phyloP scores from a whole-genome alignment of 768 basidiomycete species.

The Clitopilus hobsonii region DNA sequence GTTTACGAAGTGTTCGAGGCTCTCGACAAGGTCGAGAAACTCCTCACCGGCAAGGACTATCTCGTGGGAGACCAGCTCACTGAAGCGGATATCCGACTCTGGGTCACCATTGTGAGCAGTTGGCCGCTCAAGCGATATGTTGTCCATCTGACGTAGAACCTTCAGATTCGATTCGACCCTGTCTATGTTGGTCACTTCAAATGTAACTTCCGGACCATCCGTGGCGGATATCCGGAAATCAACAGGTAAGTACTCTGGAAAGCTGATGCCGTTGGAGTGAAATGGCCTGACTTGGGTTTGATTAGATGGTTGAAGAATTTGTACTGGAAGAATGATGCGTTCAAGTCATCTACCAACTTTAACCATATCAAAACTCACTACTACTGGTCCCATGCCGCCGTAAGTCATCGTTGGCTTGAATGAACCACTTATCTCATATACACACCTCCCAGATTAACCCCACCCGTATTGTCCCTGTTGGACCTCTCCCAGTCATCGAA shows the following conservation, averaged over 20 bases:
- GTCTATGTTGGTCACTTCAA: slow-evolving; percentile 94
- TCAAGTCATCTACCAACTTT: slow-evolving; percentile 85
- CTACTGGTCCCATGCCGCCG: slow-evolving; percentile 56
- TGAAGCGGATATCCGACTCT: slow-evolving; percentile 83
- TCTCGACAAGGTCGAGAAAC: slow-evolving; percentile 77
- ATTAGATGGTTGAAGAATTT: slow-evolving; percentile 76
- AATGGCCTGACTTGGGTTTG: background rate
- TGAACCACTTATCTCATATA: background rate
- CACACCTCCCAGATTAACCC: slow-evolving; percentile 61
- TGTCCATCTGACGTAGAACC: background rate
- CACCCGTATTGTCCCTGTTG: slow-evolving; percentile 68
- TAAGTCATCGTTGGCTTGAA: slow-evolving; percentile 16
- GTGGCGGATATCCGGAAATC: slow-evolving; percentile 81
- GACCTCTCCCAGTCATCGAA: slow-evolving; percentile 66
- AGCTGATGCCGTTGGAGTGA: background rate
- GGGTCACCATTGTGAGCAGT: slow-evolving; percentile 79
- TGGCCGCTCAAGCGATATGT: background rate
- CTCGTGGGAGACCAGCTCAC: slow-evolving; percentile 81
- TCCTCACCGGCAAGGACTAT: slow-evolving; percentile 75
- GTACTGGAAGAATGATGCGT: slow-evolving; percentile 89
- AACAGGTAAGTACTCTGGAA: slow-evolving; percentile 42
- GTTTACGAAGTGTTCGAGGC: slow-evolving; percentile 72
- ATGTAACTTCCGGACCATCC: slow-evolving; percentile 83
- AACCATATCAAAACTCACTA: slow-evolving; percentile 82
- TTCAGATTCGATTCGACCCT: slow-evolving; percentile 80